Evolutionary conservation across 345 rosid species (phyloP).

Genomic region (Eutrema yunnanense): DNA sequence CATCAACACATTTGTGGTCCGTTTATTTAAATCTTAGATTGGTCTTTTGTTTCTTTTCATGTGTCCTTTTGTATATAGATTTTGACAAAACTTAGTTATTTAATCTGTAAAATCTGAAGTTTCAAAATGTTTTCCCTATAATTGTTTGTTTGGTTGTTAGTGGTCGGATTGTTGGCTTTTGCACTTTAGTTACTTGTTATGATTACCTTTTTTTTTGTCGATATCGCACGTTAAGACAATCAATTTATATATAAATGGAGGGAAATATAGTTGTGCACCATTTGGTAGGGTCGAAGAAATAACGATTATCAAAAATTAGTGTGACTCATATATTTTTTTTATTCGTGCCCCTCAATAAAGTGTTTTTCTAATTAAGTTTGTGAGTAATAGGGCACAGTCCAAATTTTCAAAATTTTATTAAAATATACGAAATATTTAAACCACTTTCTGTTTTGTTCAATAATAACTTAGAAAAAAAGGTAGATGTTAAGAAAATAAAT

Average conservation of each 20-base stretch:
- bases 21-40: not conserved
- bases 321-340: not conserved
- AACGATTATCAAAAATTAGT: not conserved
- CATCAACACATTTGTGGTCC: constrained; percentile 21
- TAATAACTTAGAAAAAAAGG: not conserved
- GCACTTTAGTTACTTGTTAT: constrained; percentile 9
- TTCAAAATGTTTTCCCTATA: constrained; percentile 2
- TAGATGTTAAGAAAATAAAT: too few relatives aligned
- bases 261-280: constrained; percentile 2
- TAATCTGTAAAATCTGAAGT: not conserved
- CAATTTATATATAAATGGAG: not conserved
- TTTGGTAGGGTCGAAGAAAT: constrained; percentile 10
- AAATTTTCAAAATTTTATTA: not conserved
- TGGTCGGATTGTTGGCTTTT: constrained; percentile 21
- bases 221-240: not conserved
- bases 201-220: constrained; percentile 9
- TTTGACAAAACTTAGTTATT: not conserved
- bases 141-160: constrained; percentile 12
- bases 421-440: not conserved
- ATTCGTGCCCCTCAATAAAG: not conserved
- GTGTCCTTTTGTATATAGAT: constrained; percentile 4
- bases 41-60: constrained; percentile 12
- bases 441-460: not conserved
- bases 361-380: not conserved
- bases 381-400: not conserved